Base-by-base conservation (phyloP, 1,284 basidiomycete species). In the Cryptococcus sp. region DNA sequence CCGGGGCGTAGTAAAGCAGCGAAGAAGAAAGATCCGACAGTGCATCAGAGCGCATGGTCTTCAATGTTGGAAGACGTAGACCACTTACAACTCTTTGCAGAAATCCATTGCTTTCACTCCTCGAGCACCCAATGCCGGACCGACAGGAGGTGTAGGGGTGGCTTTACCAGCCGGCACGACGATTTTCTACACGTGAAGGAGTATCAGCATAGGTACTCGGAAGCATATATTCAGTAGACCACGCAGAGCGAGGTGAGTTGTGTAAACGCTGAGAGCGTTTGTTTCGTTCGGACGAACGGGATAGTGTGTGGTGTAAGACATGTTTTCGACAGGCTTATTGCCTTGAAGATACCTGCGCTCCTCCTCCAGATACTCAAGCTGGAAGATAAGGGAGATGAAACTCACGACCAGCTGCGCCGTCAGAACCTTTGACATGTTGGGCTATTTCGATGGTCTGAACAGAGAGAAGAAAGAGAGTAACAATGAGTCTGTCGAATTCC, bases 61-160 rank as follows among this genome's bases (percentile, higher is more conserved):
- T 22, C 17, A 16, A n/a, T 22, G 46, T 1, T n/a, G 40, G 50
- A 17, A n/a, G 17, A 3, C 38, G 13, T 8, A 42, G 5, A 55
- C 53, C 13, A 74, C 73, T 65, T 58, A 78, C 78, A 78, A 96
- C 77, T 95, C 93, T 78, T 98, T 99, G 83, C 93, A 96, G 77
- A 99, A 99, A 81, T 99, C 96, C 88, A 99, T 99, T 19, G 94
- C 95, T 81, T 98, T 98, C 66, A 99, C 93, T 71, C 96, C 96
- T 74, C 93, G 88, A 65, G 96, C 94, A 82, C 96, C 96, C 53
- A 98, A 86, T 20, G 94, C 94, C 54, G 96, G 95, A 69, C 95
- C 96, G 53, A 99, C 90, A 19, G 95, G 95, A 49, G 95, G 95
- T 55, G 93, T 92, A 20, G 95, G 94, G 23, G 93, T 88, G 39